These are phyloP conservation scores for Leucogyrophana mollusca DNA, from an alignment of 768 basidiomycete species.

Conservation along the genomic window DNA sequence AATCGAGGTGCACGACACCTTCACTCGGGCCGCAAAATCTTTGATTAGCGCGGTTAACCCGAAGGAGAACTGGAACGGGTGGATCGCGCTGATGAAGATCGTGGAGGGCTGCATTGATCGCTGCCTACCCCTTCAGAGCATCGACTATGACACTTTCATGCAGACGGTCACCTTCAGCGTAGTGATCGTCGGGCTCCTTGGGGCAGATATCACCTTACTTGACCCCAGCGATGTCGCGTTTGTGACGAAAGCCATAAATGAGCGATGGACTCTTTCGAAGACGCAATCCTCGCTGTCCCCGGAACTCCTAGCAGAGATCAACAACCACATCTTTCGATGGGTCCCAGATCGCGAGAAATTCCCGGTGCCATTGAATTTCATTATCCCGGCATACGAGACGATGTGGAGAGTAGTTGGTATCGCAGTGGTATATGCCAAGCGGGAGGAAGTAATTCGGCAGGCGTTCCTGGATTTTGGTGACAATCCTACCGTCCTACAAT, in stretches of 20 bases:
- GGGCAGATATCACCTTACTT: constrained; percentile 28
- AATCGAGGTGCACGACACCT: constrained; percentile 31
- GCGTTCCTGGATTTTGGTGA: constrained; percentile 38
- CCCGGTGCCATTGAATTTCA: constrained; percentile 40
- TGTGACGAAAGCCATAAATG: constrained; percentile 42
- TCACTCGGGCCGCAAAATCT: constrained; percentile 16
- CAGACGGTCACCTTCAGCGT: constrained; percentile 44
- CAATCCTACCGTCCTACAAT: constrained; percentile 27
- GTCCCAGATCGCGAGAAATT: constrained; percentile 31
- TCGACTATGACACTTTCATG: constrained; percentile 39
- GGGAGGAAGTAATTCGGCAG: constrained; percentile 15
- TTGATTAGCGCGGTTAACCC: background rate
- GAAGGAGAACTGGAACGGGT: background rate
- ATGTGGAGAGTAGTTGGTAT: constrained; percentile 61
- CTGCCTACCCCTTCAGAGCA: background rate
- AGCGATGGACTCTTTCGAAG: constrained; percentile 49
- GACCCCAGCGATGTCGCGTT: constrained; percentile 29
- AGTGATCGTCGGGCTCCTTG: constrained; percentile 42
- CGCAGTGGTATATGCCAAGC: constrained; percentile 34
- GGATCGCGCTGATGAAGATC: background rate
- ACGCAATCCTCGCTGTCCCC: constrained; percentile 27
- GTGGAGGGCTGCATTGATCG: background rate
- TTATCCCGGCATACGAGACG: constrained; percentile 62
- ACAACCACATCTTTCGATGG: constrained; percentile 37
- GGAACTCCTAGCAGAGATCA: constrained; percentile 32